Base-by-base conservation (phyloP, 1,284 basidiomycete genomes). In the Apiotrichum montevideense region DNA sequence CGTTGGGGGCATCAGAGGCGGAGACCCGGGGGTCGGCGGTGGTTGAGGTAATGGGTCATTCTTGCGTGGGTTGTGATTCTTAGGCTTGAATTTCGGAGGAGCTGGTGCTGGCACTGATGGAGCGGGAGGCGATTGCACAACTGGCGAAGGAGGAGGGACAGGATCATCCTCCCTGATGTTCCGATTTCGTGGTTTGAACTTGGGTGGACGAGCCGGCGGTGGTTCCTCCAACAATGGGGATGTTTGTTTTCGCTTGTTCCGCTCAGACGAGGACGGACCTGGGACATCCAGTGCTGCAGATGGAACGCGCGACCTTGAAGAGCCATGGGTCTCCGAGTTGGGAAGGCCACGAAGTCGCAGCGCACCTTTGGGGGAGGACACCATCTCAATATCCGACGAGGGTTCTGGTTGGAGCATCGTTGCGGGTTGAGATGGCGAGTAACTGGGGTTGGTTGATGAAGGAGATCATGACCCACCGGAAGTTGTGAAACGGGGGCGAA, bases 141-240 rank as follows among this genome's bases (percentile, higher is more conserved):
- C 10, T 11, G 49, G 49, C 13, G 15, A 2, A 13, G 35, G 37
- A 32, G 39, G 29, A 5, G 49, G 41, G 1, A 21, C 10, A n/a
- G 49, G 33, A 15, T 9, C 37, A 40, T 49, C 40, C 37, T 49
- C 47, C n/a, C 47, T 35, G 10, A 32, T n/a, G 29, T 49, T 49
- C 35, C 40, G 47, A n/a, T 49, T 49, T 8, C 47, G n/a, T 21
- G 47, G 47, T 14, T 39, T 49, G 37, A 49, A 49, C 35, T 49
- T 49, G 6, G 37, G 47, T 21, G 35, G 48, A 15, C 21, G 7
- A 9, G 48, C 37, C 11, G 37, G 40, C 3, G 33, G 32, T 13
- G 49, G 49, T n/a, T 9, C 14, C 37, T 10, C 8, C 37, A 9
- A 39, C 37, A 39, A 39, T 9, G 37, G 14, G 37, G 37, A 39